Percentiles rank a stretch among this genome's conserved stretches.
Conservation (phyloP, 805 yeast genomes). For the Torulaspora quercuum region DNA sequence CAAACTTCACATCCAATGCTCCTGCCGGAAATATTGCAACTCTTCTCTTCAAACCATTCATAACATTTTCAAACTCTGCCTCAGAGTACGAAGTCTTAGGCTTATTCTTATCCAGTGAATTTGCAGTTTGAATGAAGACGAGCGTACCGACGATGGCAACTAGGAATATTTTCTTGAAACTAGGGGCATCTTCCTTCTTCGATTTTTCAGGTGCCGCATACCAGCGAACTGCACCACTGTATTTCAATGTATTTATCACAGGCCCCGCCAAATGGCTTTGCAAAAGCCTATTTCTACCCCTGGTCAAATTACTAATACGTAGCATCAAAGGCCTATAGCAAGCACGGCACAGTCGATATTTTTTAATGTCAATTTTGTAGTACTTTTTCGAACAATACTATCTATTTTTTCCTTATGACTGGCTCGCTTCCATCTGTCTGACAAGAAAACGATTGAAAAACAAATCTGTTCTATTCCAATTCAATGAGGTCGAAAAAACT, state of each 20-base stretch:
- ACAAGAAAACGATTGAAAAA: too few species aligned
- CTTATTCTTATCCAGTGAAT: slow-evolving; percentile 37
- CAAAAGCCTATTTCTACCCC: too few species aligned
- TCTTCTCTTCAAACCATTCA: slow-evolving; percentile 51
- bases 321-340: too few species aligned
- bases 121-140: slow-evolving; percentile 40
- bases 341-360: too few species aligned
- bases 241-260: neutral
- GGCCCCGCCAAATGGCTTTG: neutral
- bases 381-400: too few species aligned
- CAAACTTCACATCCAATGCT: slow-evolving; percentile 42
- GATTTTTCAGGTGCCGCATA: neutral
- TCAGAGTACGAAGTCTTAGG: slow-evolving; percentile 37
- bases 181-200: slow-evolving; percentile 34
- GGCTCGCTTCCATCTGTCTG: too few species aligned
- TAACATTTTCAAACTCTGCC: slow-evolving; percentile 42
- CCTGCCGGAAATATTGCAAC: slow-evolving; percentile 42
- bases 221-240: neutral
- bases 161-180: slow-evolving; percentile 40
- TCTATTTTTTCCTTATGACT: too few species aligned
- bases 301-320: too few species aligned
- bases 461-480: too few species aligned
- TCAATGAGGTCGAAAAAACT: too few species aligned
- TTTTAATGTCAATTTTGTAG: too few species aligned
- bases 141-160: slow-evolving; percentile 47